Conservation (phyloP, 2,329 filamentous ascomycete species). For the Hypocreales sp. region DNA sequence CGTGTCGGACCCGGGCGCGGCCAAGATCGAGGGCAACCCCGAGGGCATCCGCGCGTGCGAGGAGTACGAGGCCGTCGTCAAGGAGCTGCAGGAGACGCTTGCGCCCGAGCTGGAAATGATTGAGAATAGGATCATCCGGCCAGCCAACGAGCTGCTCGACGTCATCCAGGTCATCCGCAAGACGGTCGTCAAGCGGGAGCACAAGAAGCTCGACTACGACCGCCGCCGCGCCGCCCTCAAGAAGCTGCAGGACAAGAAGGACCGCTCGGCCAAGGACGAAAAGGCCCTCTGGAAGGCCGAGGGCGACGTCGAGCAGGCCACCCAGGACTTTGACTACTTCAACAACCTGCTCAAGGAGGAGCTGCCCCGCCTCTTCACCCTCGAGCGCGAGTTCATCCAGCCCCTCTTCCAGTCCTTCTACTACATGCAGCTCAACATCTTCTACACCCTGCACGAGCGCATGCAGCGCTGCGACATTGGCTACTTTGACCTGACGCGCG, state of each 20-base stretch:
- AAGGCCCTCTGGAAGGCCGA: conserved; percentile 95
- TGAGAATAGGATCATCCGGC: conserved; percentile 75
- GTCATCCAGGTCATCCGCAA: conserved; percentile 95
- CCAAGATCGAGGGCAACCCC: conserved; percentile 69
- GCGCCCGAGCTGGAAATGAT: conserved; percentile 96
- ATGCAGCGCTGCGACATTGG: conserved; percentile 97
- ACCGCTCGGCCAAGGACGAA: conserved; percentile 90
- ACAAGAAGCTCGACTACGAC: conserved; percentile 96
- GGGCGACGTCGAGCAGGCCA: conserved; percentile 77
- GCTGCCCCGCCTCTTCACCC: conserved; percentile 73
- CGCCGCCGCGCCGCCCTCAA: conserved; percentile 70
- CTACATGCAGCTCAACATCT: conserved; percentile 99
- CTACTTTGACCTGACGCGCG: conserved; percentile 85
- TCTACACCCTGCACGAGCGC: conserved; percentile 93
- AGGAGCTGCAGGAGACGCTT: conserved; percentile 76
- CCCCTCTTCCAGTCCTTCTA: conserved; percentile 98
- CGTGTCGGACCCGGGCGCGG: conserved; percentile 79
- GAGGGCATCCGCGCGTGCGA: conserved; percentile 93
- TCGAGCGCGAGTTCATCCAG: conserved; percentile 90
- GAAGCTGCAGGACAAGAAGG: conserved; percentile 95
- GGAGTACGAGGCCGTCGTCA: conserved; percentile 85
- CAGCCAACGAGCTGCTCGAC: conserved; percentile 83
- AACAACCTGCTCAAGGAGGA: conserved; percentile 96
- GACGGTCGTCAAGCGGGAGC: conserved; percentile 73
- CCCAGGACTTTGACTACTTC: conserved; percentile 95